Percentiles rank a stretch among this genome's conserved stretches.
These are phyloP conservation scores for Fusarium sp. DNA, from an alignment of 2,329 filamentous ascomycete species.

Conservation along the genomic window DNA sequence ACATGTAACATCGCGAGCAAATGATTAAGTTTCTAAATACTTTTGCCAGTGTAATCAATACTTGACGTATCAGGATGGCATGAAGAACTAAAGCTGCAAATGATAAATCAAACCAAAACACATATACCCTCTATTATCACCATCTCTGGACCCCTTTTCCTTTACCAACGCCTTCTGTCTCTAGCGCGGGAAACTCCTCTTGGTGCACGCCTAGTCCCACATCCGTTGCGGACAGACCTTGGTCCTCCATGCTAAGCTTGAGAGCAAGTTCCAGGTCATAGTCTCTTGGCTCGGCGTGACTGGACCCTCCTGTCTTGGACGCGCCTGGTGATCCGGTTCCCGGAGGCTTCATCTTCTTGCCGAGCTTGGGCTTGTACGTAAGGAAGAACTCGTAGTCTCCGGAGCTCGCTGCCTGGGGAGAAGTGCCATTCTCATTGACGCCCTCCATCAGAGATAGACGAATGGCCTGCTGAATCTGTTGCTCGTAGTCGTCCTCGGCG, in stretches of 20 bases:
- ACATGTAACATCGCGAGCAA: too few species aligned
- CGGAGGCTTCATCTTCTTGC: conserved; percentile 59
- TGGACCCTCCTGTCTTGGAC: conserved; percentile 52
- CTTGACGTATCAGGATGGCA: not conserved
- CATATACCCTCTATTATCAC: conserved; percentile 36
- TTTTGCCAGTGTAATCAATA: not conserved
- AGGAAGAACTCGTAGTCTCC: conserved; percentile 68
- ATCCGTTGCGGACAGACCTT: conserved; percentile 51
- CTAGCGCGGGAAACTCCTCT: conserved; percentile 61
- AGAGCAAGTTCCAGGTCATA: conserved; percentile 74
- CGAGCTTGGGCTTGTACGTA: conserved; percentile 61
- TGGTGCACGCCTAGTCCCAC: conserved; percentile 33
- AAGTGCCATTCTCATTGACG: conserved; percentile 63
- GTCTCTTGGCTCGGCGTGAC: conserved; percentile 55
- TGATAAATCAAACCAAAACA: conserved; percentile 5
- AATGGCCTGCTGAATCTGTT: conserved; percentile 74
- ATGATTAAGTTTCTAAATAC: not conserved
- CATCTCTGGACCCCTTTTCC: conserved; percentile 56
- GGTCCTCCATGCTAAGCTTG: conserved; percentile 72
- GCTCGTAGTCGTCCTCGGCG: conserved; percentile 69
- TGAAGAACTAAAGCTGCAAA: conserved; percentile 1
- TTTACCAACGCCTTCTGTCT: conserved; percentile 61
- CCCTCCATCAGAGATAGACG: conserved; percentile 73
- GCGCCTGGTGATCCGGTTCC: conserved; percentile 53
- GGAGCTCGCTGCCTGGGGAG: conserved; percentile 62